Base-by-base conservation (phyloP, 2,329 filamentous ascomycete genomes). In the Fusarium irregulare region DNA sequence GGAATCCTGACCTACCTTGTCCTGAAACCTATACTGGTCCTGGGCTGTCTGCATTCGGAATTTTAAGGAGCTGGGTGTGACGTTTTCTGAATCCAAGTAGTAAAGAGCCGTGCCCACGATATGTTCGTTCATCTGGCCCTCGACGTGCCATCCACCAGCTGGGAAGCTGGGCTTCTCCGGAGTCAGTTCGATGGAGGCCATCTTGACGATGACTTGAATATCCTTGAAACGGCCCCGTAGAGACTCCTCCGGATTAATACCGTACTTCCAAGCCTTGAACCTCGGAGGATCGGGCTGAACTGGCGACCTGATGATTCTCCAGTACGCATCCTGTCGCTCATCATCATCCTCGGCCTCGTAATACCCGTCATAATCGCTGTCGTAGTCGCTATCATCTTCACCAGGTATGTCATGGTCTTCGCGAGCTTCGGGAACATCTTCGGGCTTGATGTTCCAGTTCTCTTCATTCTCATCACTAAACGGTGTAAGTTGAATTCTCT, bases 151-250 rank as follows among this genome's bases (percentile, higher is more conserved):
- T 6, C 56, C 54, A 4, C 74, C 74, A 0, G 28, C 11, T 1
- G 71, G 71, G 1, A 64, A 73, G 0, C 6, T 8, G 3, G 87
- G 67, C 3, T 42, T 70, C 0, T 70, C 49, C 0, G 66, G 62
- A 0, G 67, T 70, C 6, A 70, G 37, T 10, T 70, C 66, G 2
- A 70, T 70, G 1, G 66, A 70, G 0, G 66, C 83, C 68, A 92
- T 80, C 73, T 91, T 91, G 32, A 91, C 84, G 51, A 92, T 88
- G 37, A 92, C 77, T 70, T 92, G 89, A 3, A 76, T 48, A 0
- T 67, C 51, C 4, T 58, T 21, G 23, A 71, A 73, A 0, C 56
- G 53, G 0, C 70, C 66, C 1, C 56, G 44, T 1, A 75, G 11
- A 3, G 63, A 65, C 6, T 13, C 5, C 1, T 50, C 68, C 0